Conservation (phyloP, 345 rosid genomes). For the Combretum micranthum region DNA sequence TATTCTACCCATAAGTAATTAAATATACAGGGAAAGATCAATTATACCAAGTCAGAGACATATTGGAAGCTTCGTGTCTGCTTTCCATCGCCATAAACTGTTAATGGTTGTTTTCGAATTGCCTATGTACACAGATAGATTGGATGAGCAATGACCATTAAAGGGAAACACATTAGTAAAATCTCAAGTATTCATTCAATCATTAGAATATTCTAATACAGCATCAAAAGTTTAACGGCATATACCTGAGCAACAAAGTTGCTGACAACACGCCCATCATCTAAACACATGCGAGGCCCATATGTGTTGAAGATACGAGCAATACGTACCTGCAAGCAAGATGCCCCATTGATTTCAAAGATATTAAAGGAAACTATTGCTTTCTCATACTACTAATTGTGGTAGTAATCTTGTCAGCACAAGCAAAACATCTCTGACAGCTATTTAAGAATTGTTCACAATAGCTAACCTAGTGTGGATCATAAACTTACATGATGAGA, state of each 20-base stretch:
- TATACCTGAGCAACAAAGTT: conserved; percentile 94
- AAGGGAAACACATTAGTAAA: too few species aligned
- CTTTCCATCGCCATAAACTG: conserved; percentile 98
- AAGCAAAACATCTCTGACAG: too few species aligned
- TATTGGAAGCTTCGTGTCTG: conserved; percentile 99
- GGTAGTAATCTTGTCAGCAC: too few species aligned
- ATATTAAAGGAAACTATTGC: neutral
- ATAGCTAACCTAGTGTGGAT: too few species aligned
- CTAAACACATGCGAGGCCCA: conserved; percentile 98
- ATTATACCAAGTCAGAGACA: conserved; percentile 87
- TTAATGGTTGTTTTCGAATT: conserved; percentile 83
- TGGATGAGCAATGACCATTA: neutral
- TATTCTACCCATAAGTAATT: too few species aligned
- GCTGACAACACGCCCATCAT: conserved; percentile 99
- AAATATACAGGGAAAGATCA: neutral
- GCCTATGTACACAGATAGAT: conserved; percentile 28
- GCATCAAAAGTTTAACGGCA: conserved; percentile 6
- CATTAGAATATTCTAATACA: neutral
- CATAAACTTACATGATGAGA: too few species aligned
- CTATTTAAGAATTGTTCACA: too few species aligned
- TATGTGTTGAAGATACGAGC: conserved; percentile 97
- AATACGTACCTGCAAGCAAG: conserved; percentile 72
- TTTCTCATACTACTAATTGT: too few species aligned
- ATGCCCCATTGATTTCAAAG: conserved; percentile 3
- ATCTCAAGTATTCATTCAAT: neutral